Percentiles rank a stretch among this genome's conserved stretches.
Evolutionary conservation across 2,329 filamentous ascomycete species (phyloP).

Genomic region (Zasmidium cellare): DNA sequence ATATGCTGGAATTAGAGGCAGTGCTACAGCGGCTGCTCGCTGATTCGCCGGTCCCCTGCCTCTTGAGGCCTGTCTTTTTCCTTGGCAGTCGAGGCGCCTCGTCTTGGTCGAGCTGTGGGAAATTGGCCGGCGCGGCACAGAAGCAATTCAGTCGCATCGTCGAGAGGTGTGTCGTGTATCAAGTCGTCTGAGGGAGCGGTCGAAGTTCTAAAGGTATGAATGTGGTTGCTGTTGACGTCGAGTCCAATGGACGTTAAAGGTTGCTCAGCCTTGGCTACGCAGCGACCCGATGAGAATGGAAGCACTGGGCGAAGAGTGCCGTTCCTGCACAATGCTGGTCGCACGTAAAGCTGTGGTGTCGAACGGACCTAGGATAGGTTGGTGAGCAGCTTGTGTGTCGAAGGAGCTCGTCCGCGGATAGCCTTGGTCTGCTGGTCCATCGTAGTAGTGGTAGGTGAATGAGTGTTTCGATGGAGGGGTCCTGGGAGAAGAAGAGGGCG

Average conservation of each 20-base stretch:
- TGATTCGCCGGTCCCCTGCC: constrained; percentile 26
- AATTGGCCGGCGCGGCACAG: constrained; percentile 17
- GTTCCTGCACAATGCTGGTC: not conserved
- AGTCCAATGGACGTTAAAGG: constrained; percentile 2
- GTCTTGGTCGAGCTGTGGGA: constrained; percentile 19
- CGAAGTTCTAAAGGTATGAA: not conserved
- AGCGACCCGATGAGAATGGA: not conserved
- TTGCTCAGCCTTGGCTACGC: constrained; percentile 3
- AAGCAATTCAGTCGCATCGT: constrained; percentile 34
- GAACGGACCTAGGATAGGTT: not conserved
- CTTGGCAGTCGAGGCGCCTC: constrained; percentile 20
- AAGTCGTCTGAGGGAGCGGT: constrained; percentile 1
- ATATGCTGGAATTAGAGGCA: constrained; percentile 32
- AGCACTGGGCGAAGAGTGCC: not conserved
- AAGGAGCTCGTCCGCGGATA: constrained; percentile 28
- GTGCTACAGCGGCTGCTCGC: constrained; percentile 30
- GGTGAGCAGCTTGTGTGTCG: constrained; percentile 25
- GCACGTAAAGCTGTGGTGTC: not conserved
- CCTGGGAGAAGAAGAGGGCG: not conserved
- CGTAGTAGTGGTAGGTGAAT: not conserved
- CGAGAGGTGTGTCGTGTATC: constrained; percentile 4
- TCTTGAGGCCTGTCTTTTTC: constrained; percentile 20
- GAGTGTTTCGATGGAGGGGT: constrained; percentile 6
- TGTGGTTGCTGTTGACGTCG: constrained; percentile 1
- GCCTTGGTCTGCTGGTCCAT: constrained; percentile 27